Percentiles rank a stretch among this genome's conserved stretches.
Evolutionary conservation across 2,329 filamentous ascomycete genomes (phyloP).

Genomic region (Neurospora sp.): DNA sequence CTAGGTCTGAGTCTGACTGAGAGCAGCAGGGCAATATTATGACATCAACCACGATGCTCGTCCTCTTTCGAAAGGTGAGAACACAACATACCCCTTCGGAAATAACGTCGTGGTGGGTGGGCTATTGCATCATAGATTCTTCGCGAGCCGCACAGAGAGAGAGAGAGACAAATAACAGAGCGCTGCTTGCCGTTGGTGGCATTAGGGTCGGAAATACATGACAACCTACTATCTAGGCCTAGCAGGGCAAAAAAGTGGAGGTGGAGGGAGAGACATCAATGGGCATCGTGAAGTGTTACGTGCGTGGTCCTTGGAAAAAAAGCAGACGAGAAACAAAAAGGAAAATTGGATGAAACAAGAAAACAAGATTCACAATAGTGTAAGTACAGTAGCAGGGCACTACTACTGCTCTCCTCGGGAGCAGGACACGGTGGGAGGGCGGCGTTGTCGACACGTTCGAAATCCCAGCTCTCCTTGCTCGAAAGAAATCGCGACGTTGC

Average conservation of each 20-base stretch:
- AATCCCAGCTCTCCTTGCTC: too few species aligned
- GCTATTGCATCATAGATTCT: neutral
- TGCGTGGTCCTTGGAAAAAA: neutral
- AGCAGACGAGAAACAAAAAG: neutral
- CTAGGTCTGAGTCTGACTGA: neutral
- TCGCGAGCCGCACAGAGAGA: neutral
- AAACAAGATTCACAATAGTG: too few species aligned
- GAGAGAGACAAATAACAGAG: neutral
- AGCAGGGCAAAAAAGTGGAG: too few species aligned
- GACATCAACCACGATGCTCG: neutral
- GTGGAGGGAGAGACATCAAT: neutral
- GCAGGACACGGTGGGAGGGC: too few species aligned
- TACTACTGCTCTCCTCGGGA: too few species aligned
- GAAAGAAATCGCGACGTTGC: too few species aligned
- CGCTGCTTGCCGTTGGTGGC: neutral
- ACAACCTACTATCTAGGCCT: neutral
- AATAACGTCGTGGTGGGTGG: neutral
- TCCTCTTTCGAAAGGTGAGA: neutral
- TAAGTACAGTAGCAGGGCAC: too few species aligned
- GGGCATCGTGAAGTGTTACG: neutral
- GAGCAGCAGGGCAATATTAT: neutral
- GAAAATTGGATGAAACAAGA: neutral
- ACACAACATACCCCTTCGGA: neutral
- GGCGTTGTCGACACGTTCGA: too few species aligned
- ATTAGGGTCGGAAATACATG: neutral